Evolutionary conservation across 1,139 yeast genomes (phyloP), one percentile per base, ranked within the genome.

Genomic region (Barnettozyma hawaiiensis): DNA sequence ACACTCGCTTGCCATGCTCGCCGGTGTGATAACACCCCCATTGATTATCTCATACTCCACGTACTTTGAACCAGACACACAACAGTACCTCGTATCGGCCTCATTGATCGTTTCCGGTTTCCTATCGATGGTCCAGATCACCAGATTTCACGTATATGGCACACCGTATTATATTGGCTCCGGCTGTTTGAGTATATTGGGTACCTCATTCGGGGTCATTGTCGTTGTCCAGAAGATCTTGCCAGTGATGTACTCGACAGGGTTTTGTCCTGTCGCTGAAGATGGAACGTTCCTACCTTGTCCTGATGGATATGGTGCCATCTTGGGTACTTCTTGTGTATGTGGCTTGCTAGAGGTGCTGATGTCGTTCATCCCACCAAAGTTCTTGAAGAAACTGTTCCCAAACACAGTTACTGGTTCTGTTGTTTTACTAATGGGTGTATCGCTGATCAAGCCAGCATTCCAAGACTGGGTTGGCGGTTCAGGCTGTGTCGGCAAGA

Each of bases 401-500:
- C 96, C 96, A 21, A 87, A 95, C 31, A 67, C 86, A 40, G 96
- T 89, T 46, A 87, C 96, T 21, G 96, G 97, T 43, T 95, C 96
- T 2, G 96, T 87, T 40, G 95, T 87, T 28, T 64, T 87, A 48
- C 72, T 87, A 38, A 86, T 89, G 59, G 96, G 96, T 52, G 69
- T 80, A 36, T 67, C 73, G 32, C 72, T 87, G 55, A 72, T 86
- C 45, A 70, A 71, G 54, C 60, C 84, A 39, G 96, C 95, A 20
- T 80, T 89, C 63, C 61, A 76, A 57, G 87, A 87, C 64, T 85
- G 95, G 85, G 81, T 79, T 35, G 97, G 97, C 51, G 96, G 96
- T 37, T 68, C 86, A n/a, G 80, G 80, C 21, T 85, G 95, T 64
- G 66, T 71, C 40, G 73, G 61, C 40, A 65, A 64, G 28, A 23